Conservation (phyloP, 1,139 yeast species). For the Blastobotrys apis region DNA sequence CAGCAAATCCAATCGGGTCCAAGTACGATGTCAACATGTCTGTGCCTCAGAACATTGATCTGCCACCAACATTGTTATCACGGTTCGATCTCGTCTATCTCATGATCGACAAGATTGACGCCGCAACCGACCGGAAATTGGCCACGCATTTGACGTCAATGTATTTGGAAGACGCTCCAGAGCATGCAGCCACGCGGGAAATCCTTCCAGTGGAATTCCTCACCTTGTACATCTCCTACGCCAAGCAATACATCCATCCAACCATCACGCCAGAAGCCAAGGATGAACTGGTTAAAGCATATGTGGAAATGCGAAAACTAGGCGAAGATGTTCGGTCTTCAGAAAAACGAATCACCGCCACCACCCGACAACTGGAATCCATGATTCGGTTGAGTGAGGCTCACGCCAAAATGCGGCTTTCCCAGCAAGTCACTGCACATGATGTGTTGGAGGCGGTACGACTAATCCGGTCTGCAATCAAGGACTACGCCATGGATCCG, state of each 20-base stretch:
- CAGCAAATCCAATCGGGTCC: constrained; percentile 97
- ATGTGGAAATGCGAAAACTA: constrained; percentile 88
- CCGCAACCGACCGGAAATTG: constrained; percentile 72
- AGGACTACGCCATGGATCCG: constrained; percentile 98
- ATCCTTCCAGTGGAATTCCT: constrained; percentile 82
- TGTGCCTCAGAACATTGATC: constrained; percentile 89
- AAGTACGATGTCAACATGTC: constrained; percentile 90
- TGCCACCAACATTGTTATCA: constrained; percentile 92
- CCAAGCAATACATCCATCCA: constrained; percentile 78
- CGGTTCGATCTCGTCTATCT: constrained; percentile 92
- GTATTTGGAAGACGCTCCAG: constrained; percentile 86
- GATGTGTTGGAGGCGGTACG: constrained; percentile 97
- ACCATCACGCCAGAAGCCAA: constrained; percentile 75
- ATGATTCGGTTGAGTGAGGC: constrained; percentile 95
- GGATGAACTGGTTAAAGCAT: constrained; percentile 78
- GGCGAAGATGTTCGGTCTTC: constrained; percentile 88
- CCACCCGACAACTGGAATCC: constrained; percentile 93
- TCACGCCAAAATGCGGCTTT: constrained; percentile 92
- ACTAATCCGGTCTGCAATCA: constrained; percentile 85
- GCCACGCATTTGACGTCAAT: constrained; percentile 88
- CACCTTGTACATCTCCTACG: constrained; percentile 86
- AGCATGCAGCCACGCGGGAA: constrained; percentile 60
- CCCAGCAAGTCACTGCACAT: constrained; percentile 60
- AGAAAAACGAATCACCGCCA: constrained; percentile 93
- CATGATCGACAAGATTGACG: constrained; percentile 89